Evolutionary conservation across 805 yeast genomes (phyloP), one percentile per base, ranked within the genome.

Genomic region (Nakazawaea ambrosiae): DNA sequence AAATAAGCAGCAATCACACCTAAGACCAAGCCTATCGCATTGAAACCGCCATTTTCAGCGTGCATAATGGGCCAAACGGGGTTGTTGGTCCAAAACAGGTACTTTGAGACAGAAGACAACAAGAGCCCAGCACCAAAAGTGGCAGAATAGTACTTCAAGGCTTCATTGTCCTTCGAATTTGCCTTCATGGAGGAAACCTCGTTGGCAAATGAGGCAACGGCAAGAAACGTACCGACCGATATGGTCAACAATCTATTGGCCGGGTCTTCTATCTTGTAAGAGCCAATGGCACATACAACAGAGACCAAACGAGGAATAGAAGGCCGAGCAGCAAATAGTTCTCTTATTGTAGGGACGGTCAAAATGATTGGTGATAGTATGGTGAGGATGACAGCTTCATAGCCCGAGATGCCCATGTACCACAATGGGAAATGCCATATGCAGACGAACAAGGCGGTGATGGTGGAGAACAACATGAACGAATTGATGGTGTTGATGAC

Each of bases 401-500:
- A 89, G 4, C 98, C 98, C 2, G 95, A 83, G 31, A 92, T 81
- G 5, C 97, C 97, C 97, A 92, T 88, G 54, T 83, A 75, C 98
- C 98, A 92, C 45, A 92, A 66, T 9, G 98, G 98, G 69, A 92
- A 92, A 63, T 85, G 86, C 98, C 98, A 92, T 35, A 92, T 78
- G 52, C 92, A 78, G 40, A 92, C 71, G 31, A 87, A 81, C 42
- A 92, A 65, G 0, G 96, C 75, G 3, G 97, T 83, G 30, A 77
- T 45, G 17, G 79, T 78, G 0, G 97, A 70, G 96, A 97, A 92
- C 56, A 85, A 86, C 39, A 86, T 67, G 53, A 76, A 80, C 3
- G 90, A 70, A 54, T 89, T 88, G 50, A 75, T 53, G 12, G 68
- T 54, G 50, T 75, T 70, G 32, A 66, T 54, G 3, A 65, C 18